phyloP scores from a whole-genome alignment of 2,329 filamentous ascomycete genomes.

The Xylaria sp. region DNA sequence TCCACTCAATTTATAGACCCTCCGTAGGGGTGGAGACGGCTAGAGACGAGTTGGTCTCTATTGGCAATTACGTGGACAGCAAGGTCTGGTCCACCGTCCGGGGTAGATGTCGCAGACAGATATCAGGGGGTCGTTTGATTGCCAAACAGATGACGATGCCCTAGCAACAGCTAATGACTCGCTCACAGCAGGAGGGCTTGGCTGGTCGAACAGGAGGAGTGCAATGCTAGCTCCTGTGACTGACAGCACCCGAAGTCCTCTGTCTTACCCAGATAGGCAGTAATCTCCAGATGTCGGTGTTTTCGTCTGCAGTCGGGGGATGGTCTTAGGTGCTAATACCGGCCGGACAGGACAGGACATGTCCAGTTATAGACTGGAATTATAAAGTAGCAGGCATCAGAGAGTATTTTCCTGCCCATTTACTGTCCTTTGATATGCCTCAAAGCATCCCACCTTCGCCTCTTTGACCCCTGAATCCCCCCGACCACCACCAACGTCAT shows the following conservation, averaged over 20 bases:
- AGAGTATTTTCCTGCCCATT: constrained; percentile 6
- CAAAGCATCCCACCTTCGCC: constrained; percentile 3
- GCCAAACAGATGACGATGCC: not conserved
- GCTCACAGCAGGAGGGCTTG: not conserved
- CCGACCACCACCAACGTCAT: not conserved
- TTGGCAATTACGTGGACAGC: not conserved
- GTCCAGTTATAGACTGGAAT: constrained; percentile 7
- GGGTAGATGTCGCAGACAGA: not conserved
- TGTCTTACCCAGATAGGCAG: not conserved
- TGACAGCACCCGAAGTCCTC: not conserved
- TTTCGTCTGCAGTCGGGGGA: not conserved
- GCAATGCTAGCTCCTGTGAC: not conserved
- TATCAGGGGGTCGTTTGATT: not conserved
- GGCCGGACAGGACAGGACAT: not conserved
- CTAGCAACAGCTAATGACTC: not conserved
- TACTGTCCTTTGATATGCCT: constrained; percentile 8
- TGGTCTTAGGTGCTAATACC: not conserved
- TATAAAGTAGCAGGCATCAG: constrained; percentile 1
- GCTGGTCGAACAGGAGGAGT: not conserved
- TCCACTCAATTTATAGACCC: not conserved
- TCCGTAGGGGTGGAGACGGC: not conserved
- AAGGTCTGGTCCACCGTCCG: not conserved
- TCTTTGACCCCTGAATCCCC: not conserved
- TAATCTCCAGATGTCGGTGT: not conserved
- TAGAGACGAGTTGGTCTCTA: not conserved